Base-by-base conservation (phyloP, 352 stramenopile species). In the Globisporangium okanoganense region DNA sequence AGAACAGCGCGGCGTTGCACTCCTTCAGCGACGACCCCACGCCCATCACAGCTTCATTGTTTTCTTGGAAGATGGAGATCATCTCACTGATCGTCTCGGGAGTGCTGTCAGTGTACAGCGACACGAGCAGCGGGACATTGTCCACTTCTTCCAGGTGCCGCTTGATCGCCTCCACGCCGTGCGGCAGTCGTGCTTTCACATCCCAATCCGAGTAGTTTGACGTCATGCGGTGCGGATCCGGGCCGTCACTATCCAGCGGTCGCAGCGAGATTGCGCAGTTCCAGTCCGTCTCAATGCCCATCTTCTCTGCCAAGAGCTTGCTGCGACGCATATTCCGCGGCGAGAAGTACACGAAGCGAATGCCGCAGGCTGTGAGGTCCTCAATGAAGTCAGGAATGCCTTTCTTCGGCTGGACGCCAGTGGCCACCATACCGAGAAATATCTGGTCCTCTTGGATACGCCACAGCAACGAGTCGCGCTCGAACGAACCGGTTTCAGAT, bases 301-400 rank as follows among this genome's bases (percentile, higher is more conserved):
- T 99, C 70, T 99, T 98, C 69, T 98, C 93, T 0, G 96, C 97
- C 20, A 99, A 70, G 38, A 98, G 83, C 72, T 99, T 99, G 54
- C 92, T 98, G 10, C 97, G 83, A 8, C 96, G 82, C 94, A 99
- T 99, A 62, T 99, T 99, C 47, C 97, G 82, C n/a, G 97, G 97
- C n/a, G 91, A 98, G 71, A 99, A 99, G 67, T 99, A 99, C 52
- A 99, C 95, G 78, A 99, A 99, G 18, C 96, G 86, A 47, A 99
- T 96, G 14, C 97, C 97, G 22, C 96, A 93, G 38, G 94, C 85
- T 49, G 90, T 94, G 29, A 99, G 88, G 41, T 98, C 93, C 55
- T 98, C 91, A 50, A 99, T 98, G 22, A 99, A 88, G 29, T 94
- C 85, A 31, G 96, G 89, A 22, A 99, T 98, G 69, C 97, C 82